These are phyloP conservation scores for Oryza meridionalis DNA, from an alignment of 176 grass and related monocot species.

Conservation along the genomic window DNA sequence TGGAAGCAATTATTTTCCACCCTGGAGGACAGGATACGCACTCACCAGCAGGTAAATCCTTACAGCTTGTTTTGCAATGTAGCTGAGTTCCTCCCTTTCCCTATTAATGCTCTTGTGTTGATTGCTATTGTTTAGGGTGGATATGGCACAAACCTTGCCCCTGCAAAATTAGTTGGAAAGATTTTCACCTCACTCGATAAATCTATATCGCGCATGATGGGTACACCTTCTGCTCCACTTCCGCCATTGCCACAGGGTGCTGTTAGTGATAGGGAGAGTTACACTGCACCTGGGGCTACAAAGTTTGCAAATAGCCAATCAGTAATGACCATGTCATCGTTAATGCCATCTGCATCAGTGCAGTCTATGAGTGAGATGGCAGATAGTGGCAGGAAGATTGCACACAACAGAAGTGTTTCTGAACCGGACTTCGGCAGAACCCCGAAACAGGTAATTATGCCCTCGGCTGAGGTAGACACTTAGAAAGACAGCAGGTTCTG, in stretches of 20 bases:
- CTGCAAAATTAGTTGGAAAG: conserved; percentile 86
- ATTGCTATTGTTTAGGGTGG: conserved; percentile 65
- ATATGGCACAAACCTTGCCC: conserved; percentile 82
- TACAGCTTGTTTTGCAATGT: conserved; percentile 21
- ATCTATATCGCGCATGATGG: conserved; percentile 92
- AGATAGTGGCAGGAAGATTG: conserved; percentile 63
- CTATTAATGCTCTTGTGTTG: conserved; percentile 16
- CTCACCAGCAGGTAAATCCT: conserved; percentile 82
- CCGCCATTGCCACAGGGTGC: conserved; percentile 65
- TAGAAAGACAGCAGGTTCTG: conserved; percentile 17
- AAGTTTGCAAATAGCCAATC: conserved; percentile 91
- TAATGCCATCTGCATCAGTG: conserved; percentile 69
- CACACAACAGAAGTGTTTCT: conserved; percentile 90
- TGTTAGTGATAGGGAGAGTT: conserved; percentile 62
- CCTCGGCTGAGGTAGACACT: conserved; percentile 7
- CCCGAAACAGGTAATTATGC: conserved; percentile 68
- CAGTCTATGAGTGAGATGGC: conserved; percentile 73
- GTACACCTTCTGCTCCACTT: conserved; percentile 70
- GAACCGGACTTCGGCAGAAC: conserved; percentile 93
- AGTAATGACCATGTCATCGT: conserved; percentile 74
- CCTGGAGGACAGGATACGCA: conserved; percentile 86
- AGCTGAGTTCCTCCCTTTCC: background rate
- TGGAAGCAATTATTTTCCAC: conserved; percentile 87
- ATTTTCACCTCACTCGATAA: conserved; percentile 86
- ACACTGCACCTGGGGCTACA: conserved; percentile 45